phyloP scores from a whole-genome alignment of 2,329 filamentous ascomycete genomes.

The Cercospora citrullina region DNA sequence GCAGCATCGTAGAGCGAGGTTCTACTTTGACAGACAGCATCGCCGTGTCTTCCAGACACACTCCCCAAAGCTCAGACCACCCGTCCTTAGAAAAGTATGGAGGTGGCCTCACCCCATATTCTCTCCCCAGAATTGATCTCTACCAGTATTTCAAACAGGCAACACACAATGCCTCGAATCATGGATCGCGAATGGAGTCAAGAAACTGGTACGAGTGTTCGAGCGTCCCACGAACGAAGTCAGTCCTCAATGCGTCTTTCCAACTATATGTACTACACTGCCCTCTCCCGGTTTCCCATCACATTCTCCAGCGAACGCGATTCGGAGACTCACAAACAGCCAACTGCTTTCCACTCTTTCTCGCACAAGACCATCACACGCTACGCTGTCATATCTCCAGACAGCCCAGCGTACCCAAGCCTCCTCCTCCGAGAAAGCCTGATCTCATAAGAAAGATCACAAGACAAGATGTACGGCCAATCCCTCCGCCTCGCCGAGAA shows the following conservation, averaged over 20 bases:
- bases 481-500: background rate
- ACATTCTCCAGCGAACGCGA: background rate
- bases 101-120: background rate
- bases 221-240: background rate
- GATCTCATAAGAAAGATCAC: too few species aligned
- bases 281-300: background rate
- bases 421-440: background rate
- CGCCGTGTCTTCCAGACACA: background rate
- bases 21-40: accelerated
- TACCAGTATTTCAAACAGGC: background rate
- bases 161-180: background rate
- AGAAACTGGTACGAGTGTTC: background rate
- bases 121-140: background rate
- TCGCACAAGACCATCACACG: background rate
- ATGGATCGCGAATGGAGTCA: background rate
- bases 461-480: background rate
- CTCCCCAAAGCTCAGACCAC: background rate
- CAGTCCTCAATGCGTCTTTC: background rate
- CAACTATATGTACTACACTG: background rate
- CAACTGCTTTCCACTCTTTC: background rate
- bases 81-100: background rate
- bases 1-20: too few species aligned
- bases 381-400: background rate
- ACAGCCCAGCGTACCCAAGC: background rate
- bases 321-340: background rate